Evolutionary conservation across 805 yeast species (phyloP), one percentile per base, ranked within the genome.

Genomic region (Kodamaea nitidulidarum): DNA sequence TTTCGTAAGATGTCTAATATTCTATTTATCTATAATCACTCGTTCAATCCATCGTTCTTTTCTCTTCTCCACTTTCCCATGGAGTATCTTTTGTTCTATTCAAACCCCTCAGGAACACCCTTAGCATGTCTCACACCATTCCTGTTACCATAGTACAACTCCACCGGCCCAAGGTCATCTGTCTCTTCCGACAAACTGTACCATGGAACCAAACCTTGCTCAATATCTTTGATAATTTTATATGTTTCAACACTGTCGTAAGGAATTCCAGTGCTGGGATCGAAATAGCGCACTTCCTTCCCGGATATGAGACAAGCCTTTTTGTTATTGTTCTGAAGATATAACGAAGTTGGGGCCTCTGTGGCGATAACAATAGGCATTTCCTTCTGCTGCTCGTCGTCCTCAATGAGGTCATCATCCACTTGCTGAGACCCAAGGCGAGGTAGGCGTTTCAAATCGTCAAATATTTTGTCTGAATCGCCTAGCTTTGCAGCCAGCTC

Each of bases 21-120:
- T n/a, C n/a, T n/a, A n/a, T n/a, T n/a, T n/a, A n/a, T n/a, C n/a
- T n/a, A n/a, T n/a, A n/a, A n/a, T n/a, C n/a, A n/a, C n/a, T n/a
- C n/a, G n/a, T n/a, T n/a, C n/a, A n/a, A n/a, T n/a, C n/a, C n/a
- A n/a, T n/a, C n/a, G n/a, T n/a, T n/a, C n/a, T n/a, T n/a, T n/a
- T n/a, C n/a, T n/a, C n/a, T n/a, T n/a, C n/a, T n/a, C n/a, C n/a
- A n/a, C n/a, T n/a, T n/a, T n/a, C n/a, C n/a, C n/a, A n/a, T n/a
- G n/a, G n/a, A n/a, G n/a, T n/a, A n/a, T n/a, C n/a, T n/a, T n/a
- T n/a, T n/a, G 9, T 14, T 5, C 14, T 14, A 12, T 12, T 65
- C 77, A 59, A 88, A 88, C 6, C 95, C 95, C 38, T 81, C 84
- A 2, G 96, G 96, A 9, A 88, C 96, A 6, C 95, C 96, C 44